Percentiles rank a stretch among this genome's conserved stretches.
These are phyloP conservation scores for Colletotrichum lini DNA, from an alignment of 2,329 filamentous ascomycete genomes.

Conservation along the genomic window DNA sequence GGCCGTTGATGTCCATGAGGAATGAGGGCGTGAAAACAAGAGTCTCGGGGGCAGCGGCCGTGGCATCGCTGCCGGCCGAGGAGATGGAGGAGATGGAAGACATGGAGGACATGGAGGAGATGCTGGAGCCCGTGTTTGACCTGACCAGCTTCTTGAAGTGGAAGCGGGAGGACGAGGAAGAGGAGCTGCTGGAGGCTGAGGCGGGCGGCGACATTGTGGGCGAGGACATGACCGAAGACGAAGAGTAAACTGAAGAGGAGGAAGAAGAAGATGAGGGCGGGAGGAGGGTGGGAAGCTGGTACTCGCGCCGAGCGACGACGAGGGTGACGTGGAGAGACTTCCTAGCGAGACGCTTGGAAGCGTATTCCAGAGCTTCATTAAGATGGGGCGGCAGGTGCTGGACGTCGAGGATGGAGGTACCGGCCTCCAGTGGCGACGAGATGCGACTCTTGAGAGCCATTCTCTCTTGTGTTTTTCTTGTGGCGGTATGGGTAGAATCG, in stretches of 20 bases:
- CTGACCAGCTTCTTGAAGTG: conserved; percentile 56
- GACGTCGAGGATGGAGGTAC: conserved; percentile 70
- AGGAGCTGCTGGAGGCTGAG: conserved; percentile 41
- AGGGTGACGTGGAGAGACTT: conserved; percentile 71
- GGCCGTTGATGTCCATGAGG: conserved; percentile 48
- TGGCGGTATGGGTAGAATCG: conserved; percentile 43
- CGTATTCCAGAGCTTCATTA: conserved; percentile 70
- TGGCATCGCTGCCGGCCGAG: conserved; percentile 43
- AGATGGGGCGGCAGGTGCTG: conserved; percentile 71
- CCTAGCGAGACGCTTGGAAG: conserved; percentile 68
- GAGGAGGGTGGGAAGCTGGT: conserved; percentile 63
- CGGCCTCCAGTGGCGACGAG: conserved; percentile 75
- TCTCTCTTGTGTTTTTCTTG: conserved; percentile 31
- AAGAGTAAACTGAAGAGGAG: conserved; percentile 47
- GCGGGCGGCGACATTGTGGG: conserved; percentile 50
- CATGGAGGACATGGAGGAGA: conserved; percentile 39
- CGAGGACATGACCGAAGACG: conserved; percentile 46
- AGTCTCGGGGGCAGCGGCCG: conserved; percentile 43
- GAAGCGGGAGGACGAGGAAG: conserved; percentile 50
- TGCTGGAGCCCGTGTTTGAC: conserved; percentile 53
- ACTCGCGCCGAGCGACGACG: conserved; percentile 69
- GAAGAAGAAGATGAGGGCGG: conserved; percentile 45
- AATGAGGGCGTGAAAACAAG: conserved; percentile 53
- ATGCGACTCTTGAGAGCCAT: conserved; percentile 70
- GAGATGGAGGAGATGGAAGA: conserved; percentile 40